Evolutionary conservation across 2,329 filamentous ascomycete genomes (phyloP).

Genomic region (Fusarium sp.): DNA sequence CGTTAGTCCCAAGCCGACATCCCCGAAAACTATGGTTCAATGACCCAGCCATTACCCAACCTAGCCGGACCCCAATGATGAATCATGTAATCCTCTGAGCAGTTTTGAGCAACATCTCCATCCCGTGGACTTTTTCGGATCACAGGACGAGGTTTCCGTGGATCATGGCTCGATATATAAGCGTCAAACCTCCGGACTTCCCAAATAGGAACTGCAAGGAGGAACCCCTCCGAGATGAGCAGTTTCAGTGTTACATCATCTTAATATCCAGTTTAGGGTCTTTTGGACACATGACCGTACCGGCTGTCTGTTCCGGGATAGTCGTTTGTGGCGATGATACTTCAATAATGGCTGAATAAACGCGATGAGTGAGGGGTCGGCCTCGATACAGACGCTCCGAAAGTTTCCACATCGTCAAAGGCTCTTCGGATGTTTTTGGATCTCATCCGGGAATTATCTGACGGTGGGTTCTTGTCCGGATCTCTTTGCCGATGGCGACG

Average conservation of each 20-base stretch:
- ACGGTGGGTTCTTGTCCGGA: not conserved
- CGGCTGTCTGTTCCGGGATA: not conserved
- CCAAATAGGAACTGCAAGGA: slow-evolving; percentile 24
- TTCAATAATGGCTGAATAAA: not conserved
- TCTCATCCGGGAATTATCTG: slow-evolving; percentile 8
- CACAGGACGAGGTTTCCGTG: slow-evolving; percentile 5
- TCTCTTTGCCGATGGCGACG: not conserved
- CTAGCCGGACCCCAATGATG: not conserved
- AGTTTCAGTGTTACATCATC: slow-evolving; percentile 13
- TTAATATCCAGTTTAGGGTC: not conserved
- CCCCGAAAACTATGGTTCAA: not conserved
- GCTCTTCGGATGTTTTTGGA: not conserved
- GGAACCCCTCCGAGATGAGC: slow-evolving; percentile 29
- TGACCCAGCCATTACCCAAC: not conserved
- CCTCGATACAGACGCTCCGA: slow-evolving; percentile 16
- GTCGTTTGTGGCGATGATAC: not conserved
- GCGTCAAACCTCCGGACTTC: slow-evolving; percentile 10
- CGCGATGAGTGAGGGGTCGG: not conserved
- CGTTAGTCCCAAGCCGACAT: not conserved
- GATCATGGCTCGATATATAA: slow-evolving; percentile 1
- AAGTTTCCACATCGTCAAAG: not conserved
- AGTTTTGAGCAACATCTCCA: not conserved
- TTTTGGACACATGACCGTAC: not conserved
- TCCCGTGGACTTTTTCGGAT: not conserved
- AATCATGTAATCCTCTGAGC: not conserved